Conservation (phyloP, 73 alveolate genomes). For the Halteria grandinella region DNA sequence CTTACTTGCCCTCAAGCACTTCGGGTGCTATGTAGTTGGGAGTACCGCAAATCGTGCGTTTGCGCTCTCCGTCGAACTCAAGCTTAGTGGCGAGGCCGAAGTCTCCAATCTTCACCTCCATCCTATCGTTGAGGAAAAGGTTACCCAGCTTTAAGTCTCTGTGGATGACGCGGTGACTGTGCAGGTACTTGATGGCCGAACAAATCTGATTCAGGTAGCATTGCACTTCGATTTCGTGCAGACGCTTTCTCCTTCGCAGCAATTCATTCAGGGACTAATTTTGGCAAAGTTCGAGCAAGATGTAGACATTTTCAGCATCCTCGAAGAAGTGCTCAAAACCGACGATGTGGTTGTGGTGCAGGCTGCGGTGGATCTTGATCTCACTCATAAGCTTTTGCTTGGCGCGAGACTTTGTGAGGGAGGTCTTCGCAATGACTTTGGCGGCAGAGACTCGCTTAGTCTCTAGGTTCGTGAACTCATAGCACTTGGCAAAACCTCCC, state of each 20-base stretch:
- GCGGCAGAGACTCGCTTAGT: conserved; percentile 83
- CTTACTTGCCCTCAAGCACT: conserved; percentile 91
- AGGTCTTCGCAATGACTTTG: conserved; percentile 84
- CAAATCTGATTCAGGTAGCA: conserved; percentile 90
- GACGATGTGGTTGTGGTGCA: conserved; percentile 91
- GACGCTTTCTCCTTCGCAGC: conserved; percentile 92
- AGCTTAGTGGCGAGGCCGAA: conserved; percentile 98
- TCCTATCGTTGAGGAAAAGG: conserved; percentile 93
- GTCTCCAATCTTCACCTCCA: conserved; percentile 98
- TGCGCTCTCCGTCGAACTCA: conserved; percentile 97
- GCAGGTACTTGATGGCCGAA: conserved; percentile 94
- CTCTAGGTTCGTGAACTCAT: conserved; percentile 71
- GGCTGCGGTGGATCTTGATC: conserved; percentile 94
- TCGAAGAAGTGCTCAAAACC: conserved; percentile 95
- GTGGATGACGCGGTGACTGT: conserved; percentile 93
- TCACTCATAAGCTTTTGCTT: conserved; percentile 93
- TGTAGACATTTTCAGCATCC: conserved; percentile 91
- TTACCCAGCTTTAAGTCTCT: conserved; percentile 97
- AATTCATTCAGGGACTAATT: conserved; percentile 94
- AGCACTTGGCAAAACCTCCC: conserved; percentile 88
- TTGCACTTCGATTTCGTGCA: conserved; percentile 94
- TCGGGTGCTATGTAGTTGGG: conserved; percentile 99
- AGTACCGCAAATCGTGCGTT: conserved; percentile 98
- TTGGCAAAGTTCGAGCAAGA: conserved; percentile 86
- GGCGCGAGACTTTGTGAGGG: conserved; percentile 77